Evolutionary conservation across 352 stramenopile genomes (phyloP), one percentile per base, ranked within the genome.

Genomic region (Pythium folliculosum): DNA sequence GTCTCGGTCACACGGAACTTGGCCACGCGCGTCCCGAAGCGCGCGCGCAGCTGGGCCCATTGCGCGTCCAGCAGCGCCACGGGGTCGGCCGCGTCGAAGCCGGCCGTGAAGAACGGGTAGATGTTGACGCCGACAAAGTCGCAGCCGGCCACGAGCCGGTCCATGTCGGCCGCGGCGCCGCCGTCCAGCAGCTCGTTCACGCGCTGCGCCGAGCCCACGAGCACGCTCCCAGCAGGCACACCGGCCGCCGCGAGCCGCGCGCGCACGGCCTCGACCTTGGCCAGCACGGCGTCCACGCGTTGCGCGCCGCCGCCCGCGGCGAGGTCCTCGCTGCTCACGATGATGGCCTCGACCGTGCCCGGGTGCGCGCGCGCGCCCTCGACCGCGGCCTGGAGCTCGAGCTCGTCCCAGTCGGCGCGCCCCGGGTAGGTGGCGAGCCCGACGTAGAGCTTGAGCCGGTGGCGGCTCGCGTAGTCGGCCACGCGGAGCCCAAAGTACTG

Each of bases 91-190:
- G 27, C 4, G 44, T 75, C 49, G 60, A 70, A 77, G 21, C 53
- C 49, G 6, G 48, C 59, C 44, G 69, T 56, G 45, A 76, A 80
- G 54, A 77, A 80, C 23, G 70, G 70, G 60, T 80, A 77, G 58
- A 80, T 80, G 63, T 80, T 77, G 51, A 78, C 74, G 30, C 71
- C 74, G 12, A 78, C 52, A 19, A 81, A 50, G 69, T 81, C 74
- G 37, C 69, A 70, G 16, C 49, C 65, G 9, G 55, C 64, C 12
- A 65, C 44, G 40, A 71, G 51, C 38, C 53, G 45, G 43, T 63
- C 52, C 52, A 65, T 66, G 50, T 66, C 55, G 51, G 22, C 5
- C 2, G 32, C 1, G 43, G 57, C 23, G 3, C 35, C 21, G 22
- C 61, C 37, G 38, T 67, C 53, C 5, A 70, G 10, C 45, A 73